These are phyloP conservation scores for Nicotiana noctiflora DNA, from an alignment of 257 asterid species.

Conservation along the genomic window DNA sequence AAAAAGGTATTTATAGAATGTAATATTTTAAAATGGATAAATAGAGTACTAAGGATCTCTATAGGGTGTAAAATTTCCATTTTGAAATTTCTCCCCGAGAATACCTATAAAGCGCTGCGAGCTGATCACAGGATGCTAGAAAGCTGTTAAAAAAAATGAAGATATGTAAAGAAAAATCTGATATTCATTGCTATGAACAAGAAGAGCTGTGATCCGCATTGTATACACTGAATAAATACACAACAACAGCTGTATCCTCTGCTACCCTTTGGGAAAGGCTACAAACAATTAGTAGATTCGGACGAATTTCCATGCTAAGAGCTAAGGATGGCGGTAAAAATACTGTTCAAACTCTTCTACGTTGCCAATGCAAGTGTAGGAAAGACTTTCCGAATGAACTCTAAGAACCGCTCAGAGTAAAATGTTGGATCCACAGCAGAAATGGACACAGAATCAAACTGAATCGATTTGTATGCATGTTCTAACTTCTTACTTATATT, in stretches of 20 bases:
- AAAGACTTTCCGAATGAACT: constrained; percentile 77
- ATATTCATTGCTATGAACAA: not conserved
- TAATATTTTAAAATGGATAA: too few relatives aligned
- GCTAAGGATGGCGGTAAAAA: not conserved
- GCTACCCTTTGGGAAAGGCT: not conserved
- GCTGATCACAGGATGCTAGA: not conserved
- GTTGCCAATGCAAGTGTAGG: constrained; percentile 39
- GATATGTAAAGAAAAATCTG: not conserved
- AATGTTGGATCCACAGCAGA: constrained; percentile 91
- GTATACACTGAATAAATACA: not conserved
- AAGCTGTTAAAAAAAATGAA: too few relatives aligned
- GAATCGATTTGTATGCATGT: constrained; percentile 75
- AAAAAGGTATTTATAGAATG: too few relatives aligned
- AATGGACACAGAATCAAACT: constrained; percentile 72
- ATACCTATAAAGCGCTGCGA: not conserved
- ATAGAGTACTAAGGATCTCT: too few relatives aligned
- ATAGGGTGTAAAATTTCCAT: too few relatives aligned
- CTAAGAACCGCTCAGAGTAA: constrained; percentile 76
- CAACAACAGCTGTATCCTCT: not conserved
- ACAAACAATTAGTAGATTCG: not conserved
- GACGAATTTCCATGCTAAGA: not conserved
- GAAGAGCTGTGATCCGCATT: not conserved
- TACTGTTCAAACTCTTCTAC: constrained; percentile 12
- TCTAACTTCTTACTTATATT: constrained; percentile 80
- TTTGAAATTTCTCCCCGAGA: too few relatives aligned